Conservation (phyloP, 2,329 filamentous ascomycete species). For the Colletotrichum limetticola region DNA sequence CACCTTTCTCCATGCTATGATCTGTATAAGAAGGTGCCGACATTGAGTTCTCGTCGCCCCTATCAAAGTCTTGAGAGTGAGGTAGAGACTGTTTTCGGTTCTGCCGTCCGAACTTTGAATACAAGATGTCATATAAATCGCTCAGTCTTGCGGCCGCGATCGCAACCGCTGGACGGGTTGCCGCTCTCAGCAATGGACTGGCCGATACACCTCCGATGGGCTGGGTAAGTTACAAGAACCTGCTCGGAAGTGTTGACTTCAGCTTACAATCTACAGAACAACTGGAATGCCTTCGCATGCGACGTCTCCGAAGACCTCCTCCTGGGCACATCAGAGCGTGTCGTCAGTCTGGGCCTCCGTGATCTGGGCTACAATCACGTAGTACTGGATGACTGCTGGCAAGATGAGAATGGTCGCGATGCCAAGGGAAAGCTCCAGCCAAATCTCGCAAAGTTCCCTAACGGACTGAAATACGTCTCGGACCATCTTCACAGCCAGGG, state of each 20-base stretch:
- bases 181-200: slow-evolving; percentile 35
- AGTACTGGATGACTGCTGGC: slow-evolving; percentile 50
- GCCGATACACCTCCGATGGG: slow-evolving; percentile 37
- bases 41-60: not conserved
- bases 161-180: slow-evolving; percentile 22
- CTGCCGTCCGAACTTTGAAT: not conserved
- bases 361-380: slow-evolving; percentile 44
- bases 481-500: slow-evolving; percentile 48
- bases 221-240: slow-evolving; percentile 26
- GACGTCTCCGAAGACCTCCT: slow-evolving; percentile 35
- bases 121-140: slow-evolving; percentile 18
- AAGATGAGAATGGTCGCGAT: slow-evolving; percentile 40
- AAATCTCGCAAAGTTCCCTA: slow-evolving; percentile 48
- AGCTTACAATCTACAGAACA: slow-evolving; percentile 18
- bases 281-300: slow-evolving; percentile 33
- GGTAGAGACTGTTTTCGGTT: not conserved
- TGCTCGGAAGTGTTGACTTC: too few relatives aligned
- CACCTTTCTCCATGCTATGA: not conserved
- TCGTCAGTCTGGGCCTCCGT: slow-evolving; percentile 40
- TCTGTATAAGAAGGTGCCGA: slow-evolving; percentile 20
- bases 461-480: slow-evolving; percentile 47
- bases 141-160: slow-evolving; percentile 19
- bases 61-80: not conserved
- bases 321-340: slow-evolving; percentile 37
- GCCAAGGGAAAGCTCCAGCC: slow-evolving; percentile 41